These are phyloP conservation scores for Plasmopara muralis DNA, from an alignment of 352 stramenopile species.

Conservation along the genomic window DNA sequence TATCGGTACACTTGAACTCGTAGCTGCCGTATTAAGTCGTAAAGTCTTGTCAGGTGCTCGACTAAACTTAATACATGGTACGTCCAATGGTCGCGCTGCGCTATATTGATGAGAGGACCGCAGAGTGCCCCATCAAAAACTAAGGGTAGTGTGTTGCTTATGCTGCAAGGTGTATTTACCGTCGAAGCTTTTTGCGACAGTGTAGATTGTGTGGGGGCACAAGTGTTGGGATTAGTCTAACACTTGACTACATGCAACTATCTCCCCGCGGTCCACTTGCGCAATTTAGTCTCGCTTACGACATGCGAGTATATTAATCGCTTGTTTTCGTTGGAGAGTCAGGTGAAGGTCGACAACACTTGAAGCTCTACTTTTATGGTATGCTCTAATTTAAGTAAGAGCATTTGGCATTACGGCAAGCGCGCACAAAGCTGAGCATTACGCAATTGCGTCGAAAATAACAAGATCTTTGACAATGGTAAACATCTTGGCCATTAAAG, in stretches of 20 bases:
- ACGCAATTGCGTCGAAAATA: conserved; percentile 33
- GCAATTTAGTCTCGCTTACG: too few species aligned
- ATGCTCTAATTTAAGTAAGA: too few species aligned
- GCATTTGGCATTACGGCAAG: too few species aligned
- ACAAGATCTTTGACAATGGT: background rate
- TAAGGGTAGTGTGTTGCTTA: conserved; percentile 51
- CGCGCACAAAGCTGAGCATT: conserved; percentile 33
- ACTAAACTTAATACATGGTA: conserved; percentile 44
- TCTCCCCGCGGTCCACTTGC: too few species aligned
- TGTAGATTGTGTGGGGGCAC: too few species aligned
- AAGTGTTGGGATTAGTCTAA: conserved; percentile 7
- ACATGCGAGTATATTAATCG: too few species aligned
- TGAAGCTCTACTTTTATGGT: too few species aligned
- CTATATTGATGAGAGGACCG: background rate
- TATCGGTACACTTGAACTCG: conserved; percentile 37
- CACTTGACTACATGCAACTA: too few species aligned
- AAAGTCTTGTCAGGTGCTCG: conserved; percentile 27
- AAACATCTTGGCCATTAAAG: too few species aligned
- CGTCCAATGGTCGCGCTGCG: conserved; percentile 23
- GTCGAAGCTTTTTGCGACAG: background rate
- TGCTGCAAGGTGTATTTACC: conserved; percentile 58
- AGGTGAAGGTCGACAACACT: too few species aligned
- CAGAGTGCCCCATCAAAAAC: conserved; percentile 26
- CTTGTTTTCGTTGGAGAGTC: too few species aligned
- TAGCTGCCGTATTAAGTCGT: conserved; percentile 26